Base-by-base conservation (phyloP, 345 rosid species). In the Salix viminalis region DNA sequence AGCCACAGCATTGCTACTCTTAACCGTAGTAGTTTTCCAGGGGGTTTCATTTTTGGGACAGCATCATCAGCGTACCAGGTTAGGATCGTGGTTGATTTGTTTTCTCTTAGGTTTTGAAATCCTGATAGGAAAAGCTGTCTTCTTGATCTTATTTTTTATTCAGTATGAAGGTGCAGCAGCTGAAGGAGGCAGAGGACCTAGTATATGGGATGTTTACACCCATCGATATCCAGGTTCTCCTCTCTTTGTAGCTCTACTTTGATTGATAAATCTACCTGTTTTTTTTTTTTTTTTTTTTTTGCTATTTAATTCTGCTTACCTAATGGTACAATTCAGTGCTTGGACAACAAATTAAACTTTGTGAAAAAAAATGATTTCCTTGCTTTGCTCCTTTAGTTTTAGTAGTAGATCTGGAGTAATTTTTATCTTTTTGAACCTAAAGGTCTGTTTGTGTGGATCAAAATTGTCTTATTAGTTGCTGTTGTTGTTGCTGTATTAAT, bases 41-140 rank as follows among this genome's bases (percentile, higher is more conserved):
- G 34, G 4, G 77, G 62, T 1, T 79, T 79, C 21, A 34, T 72
- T 14, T 79, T 79, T 9, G 81, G 81, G 23, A 66, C 81, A 21
- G 81, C 81, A 32, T 73, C 76, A 44, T 42, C 81, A 3, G 28
- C 81, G 37, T 78, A 72, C 76, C 81, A 78, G 76, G 81, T 78
- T 21, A 21, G 44, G 15, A 14, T 46, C n/a, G 1, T 16, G 7
- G 7, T 58, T 58, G 0, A 5, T 21, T 8, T 12, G 7, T 23
- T 64, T 28, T 11, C 26, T 64, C 15, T 12, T 14, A 14, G 52
- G 52, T 46, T 46, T 14, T 64, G 67, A 64, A 14, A 64, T 23
- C 18, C 36, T 23, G 28, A 64, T 1, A 23, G 32, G 16, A 24
- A 30, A 9, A 9, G 9, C 26, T 65, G 36, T 28, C 36, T 28